A percentile compares a stretch with the other conserved stretches of the same genome.
Conservation (phyloP, 2,329 filamentous ascomycete genomes). For the Davidsoniella virescens region DNA sequence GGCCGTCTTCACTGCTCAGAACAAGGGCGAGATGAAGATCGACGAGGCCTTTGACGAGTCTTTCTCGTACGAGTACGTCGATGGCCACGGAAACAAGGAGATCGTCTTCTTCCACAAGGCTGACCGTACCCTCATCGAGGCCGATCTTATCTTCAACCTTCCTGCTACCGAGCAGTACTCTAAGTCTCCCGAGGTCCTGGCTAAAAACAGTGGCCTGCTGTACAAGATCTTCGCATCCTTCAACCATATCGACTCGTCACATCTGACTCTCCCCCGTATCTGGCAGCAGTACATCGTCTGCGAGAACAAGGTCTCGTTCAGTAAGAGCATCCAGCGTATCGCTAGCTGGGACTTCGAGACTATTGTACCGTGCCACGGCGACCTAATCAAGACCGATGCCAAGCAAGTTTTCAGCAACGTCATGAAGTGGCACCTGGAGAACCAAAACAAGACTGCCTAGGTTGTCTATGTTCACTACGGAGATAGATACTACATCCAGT, state of each 20-base stretch:
- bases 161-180: constrained; percentile 77
- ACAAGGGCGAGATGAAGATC: constrained; percentile 36
- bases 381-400: constrained; percentile 58
- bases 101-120: constrained; percentile 75
- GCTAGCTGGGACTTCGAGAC: constrained; percentile 69
- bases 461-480: not conserved
- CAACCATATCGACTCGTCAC: constrained; percentile 32
- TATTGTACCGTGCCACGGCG: constrained; percentile 84
- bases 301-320: constrained; percentile 50
- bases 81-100: constrained; percentile 68
- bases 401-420: constrained; percentile 65
- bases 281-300: constrained; percentile 55
- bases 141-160: constrained; percentile 83
- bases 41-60: constrained; percentile 69
- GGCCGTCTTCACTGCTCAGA: constrained; percentile 48
- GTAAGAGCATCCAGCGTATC: constrained; percentile 52
- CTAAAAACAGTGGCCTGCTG: constrained; percentile 17
- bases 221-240: constrained; percentile 33
- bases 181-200: constrained; percentile 22
- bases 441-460: constrained; percentile 1
- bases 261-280: constrained; percentile 53
- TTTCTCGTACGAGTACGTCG: constrained; percentile 74
- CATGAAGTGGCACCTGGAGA: constrained; percentile 63
- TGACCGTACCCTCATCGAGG: constrained; percentile 64
- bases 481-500: no score